Evolutionary conservation across 2,329 filamentous ascomycete genomes (phyloP), one percentile per base, ranked within the genome.

Genomic region (Kalmusia sp.): DNA sequence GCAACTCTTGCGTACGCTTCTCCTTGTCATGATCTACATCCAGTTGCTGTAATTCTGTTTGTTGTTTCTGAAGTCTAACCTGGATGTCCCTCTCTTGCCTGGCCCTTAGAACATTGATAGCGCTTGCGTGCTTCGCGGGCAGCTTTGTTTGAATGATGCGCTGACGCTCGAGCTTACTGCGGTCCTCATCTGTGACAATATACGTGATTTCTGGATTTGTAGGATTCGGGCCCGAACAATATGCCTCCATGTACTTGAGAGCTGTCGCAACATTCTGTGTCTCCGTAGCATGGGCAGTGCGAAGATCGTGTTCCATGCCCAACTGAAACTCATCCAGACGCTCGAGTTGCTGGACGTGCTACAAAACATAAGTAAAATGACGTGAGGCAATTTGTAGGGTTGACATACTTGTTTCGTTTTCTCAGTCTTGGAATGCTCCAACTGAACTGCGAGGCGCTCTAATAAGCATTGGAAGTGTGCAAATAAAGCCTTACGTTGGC

Each of bases 211-310:
- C 54, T 3, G 57, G 65, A 25, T 66, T 55, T 4, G 63, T 48
- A 19, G 58, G 55, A 31, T 60, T 64, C 14, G 63, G 69, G 11
- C 77, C 77, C 4, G 71, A 70, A 51, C 78, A 80, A 55, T 79
- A 81, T 3, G 77, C 77, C 52, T 79, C 76, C 71, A 80, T 80
- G 54, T 80, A 75, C 54, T 76, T 77, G 3, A 81, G 61, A 0
- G 78, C 78, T 2, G 76, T 79, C 0, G 73, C 75, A 9, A 72
- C 73, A 58, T 79, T 79, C 31, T 75, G 70, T 11, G 65, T 63
- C 54, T 80, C 79, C 22, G 74, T 65, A 1, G 65, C 68, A 19
- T 81, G 79, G 3, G 65, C 51, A 46, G 71, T 67, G 30, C 75
- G 73, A 21, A 80, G 62, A 38, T 77, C 74, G 31, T 76, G 71